Base-by-base conservation (phyloP, 805 yeast species). In the Kurtzmaniella fragi region DNA sequence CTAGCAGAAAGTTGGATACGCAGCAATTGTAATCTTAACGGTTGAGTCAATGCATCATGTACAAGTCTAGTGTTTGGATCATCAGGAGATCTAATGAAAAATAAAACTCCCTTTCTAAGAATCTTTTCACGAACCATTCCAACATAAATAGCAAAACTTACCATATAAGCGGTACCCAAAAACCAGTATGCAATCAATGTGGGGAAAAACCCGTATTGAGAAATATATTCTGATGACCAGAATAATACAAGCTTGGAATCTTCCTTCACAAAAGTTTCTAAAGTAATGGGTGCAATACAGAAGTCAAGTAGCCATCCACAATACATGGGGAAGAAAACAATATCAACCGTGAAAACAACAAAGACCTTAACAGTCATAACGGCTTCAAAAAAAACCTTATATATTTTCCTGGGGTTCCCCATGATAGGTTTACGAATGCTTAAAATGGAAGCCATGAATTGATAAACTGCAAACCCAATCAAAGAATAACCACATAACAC, bases 51-150 rank as follows among this genome's bases (percentile, higher is more conserved):
- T 1, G 95, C 93, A 55, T 90, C 96, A 47, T 88, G 91, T 31
- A 91, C 73, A 10, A 93, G 75, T 47, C 91, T 78, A 34, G 88
- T 81, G 49, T 86, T 84, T 30, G 95, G 96, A 56, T 93, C 97
- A 50, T 89, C 96, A 4, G 96, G 96, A 16, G 95, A 88, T 50
- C 96, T 75, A 43, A 93, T 84, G 64, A 93, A 93, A 58, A 80
- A 93, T 34, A 93, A 67, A 7, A 87, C 96, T 10, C 99, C 99
- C 0, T 84, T 82, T 40, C 99, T 75, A 42, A 91, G 71, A 30
- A 88, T 79, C 42, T 68, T 62, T 33, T 74, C 65, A 44, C 99
- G 72, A 15, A 82, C 73, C 89, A 89, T 82, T 14, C 95, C 85
- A 25, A 91, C 89, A 61, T 79, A 91, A 35, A 84, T 64, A 1